Conservation (phyloP, 2,329 filamentous ascomycete species). For the Claviceps sp. region DNA sequence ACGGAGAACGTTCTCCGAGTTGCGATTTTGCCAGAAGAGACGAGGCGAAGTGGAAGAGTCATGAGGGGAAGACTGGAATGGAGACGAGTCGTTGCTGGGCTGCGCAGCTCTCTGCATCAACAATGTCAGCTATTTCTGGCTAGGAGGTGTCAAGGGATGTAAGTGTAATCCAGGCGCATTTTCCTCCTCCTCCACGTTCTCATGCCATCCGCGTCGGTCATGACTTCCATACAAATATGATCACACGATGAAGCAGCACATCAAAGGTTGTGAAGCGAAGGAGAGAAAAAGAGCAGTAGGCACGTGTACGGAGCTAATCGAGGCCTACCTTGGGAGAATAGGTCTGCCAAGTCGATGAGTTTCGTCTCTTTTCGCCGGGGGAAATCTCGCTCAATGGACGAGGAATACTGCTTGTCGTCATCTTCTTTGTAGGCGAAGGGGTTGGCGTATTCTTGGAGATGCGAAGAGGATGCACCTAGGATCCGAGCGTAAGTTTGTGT, state of each 20-base stretch:
- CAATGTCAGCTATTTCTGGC: slow-evolving; percentile 16
- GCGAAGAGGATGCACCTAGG: slow-evolving; percentile 61
- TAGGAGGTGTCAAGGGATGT: background rate
- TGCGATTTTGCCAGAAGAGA: slow-evolving; percentile 78
- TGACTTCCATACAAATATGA: background rate
- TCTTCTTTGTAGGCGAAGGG: slow-evolving; percentile 52
- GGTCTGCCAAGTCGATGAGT: slow-evolving; percentile 85
- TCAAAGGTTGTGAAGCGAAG: background rate
- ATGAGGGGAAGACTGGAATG: slow-evolving; percentile 74
- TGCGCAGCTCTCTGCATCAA: slow-evolving; percentile 48
- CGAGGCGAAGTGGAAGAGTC: slow-evolving; percentile 59
- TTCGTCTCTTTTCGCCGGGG: slow-evolving; percentile 71
- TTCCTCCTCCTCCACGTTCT: background rate
- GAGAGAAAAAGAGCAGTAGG: background rate
- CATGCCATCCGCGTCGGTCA: background rate
- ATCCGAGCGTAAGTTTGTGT: slow-evolving; percentile 7
- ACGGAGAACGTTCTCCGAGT: slow-evolving; percentile 65
- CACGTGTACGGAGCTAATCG: background rate
- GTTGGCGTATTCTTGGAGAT: slow-evolving; percentile 56
- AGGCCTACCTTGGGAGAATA: slow-evolving; percentile 24
- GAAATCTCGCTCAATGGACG: slow-evolving; percentile 82
- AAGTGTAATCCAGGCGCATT: background rate
- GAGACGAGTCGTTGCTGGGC: slow-evolving; percentile 57
- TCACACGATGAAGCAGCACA: background rate
- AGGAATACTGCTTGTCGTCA: slow-evolving; percentile 41